phyloP scores from a whole-genome alignment of 1,139 yeast species.

The Kodamaea sp. region DNA sequence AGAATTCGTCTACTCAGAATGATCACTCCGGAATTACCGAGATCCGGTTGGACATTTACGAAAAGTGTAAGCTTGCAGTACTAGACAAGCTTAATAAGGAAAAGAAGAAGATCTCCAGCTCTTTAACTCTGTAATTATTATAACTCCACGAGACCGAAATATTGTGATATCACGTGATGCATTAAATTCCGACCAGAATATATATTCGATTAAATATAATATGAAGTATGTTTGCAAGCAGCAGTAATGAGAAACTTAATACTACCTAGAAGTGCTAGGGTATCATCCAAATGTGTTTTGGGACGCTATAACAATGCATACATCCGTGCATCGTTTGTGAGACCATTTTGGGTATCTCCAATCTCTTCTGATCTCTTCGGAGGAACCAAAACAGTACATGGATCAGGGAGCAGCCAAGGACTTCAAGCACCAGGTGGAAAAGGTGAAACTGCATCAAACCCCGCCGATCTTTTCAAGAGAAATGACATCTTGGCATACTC shows the following conservation, averaged over 20 bases:
- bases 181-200: too few species aligned
- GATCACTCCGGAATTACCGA: conserved; percentile 3
- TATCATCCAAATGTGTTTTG: too few species aligned
- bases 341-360: conserved; percentile 2
- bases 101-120: conserved; percentile 1
- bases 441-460: conserved; percentile 44
- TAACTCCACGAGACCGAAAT: too few species aligned
- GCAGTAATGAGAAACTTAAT: too few species aligned
- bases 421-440: conserved; percentile 40
- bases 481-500: conserved; percentile 48
- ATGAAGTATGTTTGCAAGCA: too few species aligned
- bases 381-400: conserved; percentile 26
- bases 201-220: too few species aligned
- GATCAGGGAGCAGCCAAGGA: conserved; percentile 12
- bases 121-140: too few species aligned
- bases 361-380: conserved; percentile 27
- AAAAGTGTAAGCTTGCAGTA: conserved; percentile 31
- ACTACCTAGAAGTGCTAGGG: too few species aligned
- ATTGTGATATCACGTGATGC: too few species aligned
- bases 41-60: conserved; percentile 21
- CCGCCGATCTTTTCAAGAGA: conserved; percentile 46
- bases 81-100: conserved; percentile 24
- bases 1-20: conserved; percentile 2
- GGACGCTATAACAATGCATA: too few species aligned
- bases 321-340: too few species aligned